phyloP scores from a whole-genome alignment of 208 protist genomes.

The Tetramitus jugosus region DNA sequence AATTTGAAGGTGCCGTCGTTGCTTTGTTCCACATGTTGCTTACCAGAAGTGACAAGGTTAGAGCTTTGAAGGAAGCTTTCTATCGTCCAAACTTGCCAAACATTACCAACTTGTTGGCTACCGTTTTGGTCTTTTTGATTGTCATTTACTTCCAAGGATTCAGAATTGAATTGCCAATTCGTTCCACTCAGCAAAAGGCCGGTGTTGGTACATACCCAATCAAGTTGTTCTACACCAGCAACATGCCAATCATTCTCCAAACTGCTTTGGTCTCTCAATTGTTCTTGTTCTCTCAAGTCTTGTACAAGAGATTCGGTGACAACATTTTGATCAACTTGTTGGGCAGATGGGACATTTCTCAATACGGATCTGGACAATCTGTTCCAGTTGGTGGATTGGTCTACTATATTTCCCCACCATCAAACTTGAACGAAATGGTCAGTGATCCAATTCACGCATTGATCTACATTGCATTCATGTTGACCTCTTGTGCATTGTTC shows the following conservation, averaged over 20 bases:
- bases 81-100: conserved; percentile 98
- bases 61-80: conserved; percentile 97
- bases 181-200: conserved; percentile 64
- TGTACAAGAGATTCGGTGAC: conserved; percentile 92
- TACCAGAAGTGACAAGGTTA: conserved; percentile 86
- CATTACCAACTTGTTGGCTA: conserved; percentile 98
- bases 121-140: conserved; percentile 95
- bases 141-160: conserved; percentile 99
- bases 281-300: conserved; percentile 98
- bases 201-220: conserved; percentile 90
- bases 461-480: conserved; percentile 95
- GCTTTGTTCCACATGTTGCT: conserved; percentile 97
- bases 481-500: conserved; percentile 95
- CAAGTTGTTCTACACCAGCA: conserved; percentile 99
- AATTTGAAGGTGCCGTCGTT: conserved; percentile 99
- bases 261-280: conserved; percentile 97
- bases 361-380: conserved; percentile 48
- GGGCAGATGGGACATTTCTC: conserved; percentile 86
- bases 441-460: conserved; percentile 94
- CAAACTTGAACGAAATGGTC: conserved; percentile 79
- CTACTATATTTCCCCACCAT: conserved; percentile 98
- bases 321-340: conserved; percentile 97
- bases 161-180: conserved; percentile 88
- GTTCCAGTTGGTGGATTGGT: conserved; percentile 92
- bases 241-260: conserved; percentile 99